These are phyloP conservation scores for Mycena vitilis DNA, from an alignment of 768 basidiomycete genomes.

Conservation along the genomic window DNA sequence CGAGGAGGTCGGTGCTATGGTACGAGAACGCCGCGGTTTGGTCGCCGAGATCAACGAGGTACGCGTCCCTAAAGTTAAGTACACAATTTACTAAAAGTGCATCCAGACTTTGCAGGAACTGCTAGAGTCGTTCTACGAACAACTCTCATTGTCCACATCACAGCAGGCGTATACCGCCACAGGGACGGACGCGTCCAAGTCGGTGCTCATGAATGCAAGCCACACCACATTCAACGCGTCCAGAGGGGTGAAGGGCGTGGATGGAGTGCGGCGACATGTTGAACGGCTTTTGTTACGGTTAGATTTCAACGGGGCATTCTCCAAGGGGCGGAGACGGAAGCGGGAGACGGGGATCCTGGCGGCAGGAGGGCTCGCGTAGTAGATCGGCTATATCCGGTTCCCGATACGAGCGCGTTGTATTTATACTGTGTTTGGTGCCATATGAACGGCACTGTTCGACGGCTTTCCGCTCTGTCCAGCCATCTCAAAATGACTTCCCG, in stretches of 20 bases:
- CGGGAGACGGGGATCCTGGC: slow-evolving; percentile 54
- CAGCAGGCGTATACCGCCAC: slow-evolving; percentile 74
- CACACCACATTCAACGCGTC: slow-evolving; percentile 66
- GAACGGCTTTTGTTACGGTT: slow-evolving; percentile 85
- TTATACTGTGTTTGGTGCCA: slow-evolving; percentile 15
- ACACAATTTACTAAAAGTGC: background rate
- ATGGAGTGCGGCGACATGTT: slow-evolving; percentile 79
- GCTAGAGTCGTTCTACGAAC: slow-evolving; percentile 83
- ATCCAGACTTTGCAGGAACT: slow-evolving; percentile 72
- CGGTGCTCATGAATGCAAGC: slow-evolving; percentile 69
- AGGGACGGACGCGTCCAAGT: slow-evolving; percentile 76
- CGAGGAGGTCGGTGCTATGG: slow-evolving; percentile 76
- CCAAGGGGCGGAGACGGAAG: slow-evolving; percentile 55
- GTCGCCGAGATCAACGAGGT: slow-evolving; percentile 88
- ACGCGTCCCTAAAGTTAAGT: slow-evolving; percentile 32
- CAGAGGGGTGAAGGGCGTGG: slow-evolving; percentile 61
- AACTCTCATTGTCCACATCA: slow-evolving; percentile 79
- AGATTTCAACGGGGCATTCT: slow-evolving; percentile 87
- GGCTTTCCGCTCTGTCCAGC: slow-evolving; percentile 57
- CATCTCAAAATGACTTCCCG: slow-evolving; percentile 64
- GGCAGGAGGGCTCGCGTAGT: slow-evolving; percentile 51
- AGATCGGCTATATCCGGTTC: background rate
- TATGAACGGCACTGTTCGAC: slow-evolving; percentile 56
- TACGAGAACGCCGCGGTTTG: slow-evolving; percentile 72
- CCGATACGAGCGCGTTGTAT: slow-evolving; percentile 2